Base-by-base conservation (phyloP, 129 eudicot genomes). In the Ambrosia trifida region DNA sequence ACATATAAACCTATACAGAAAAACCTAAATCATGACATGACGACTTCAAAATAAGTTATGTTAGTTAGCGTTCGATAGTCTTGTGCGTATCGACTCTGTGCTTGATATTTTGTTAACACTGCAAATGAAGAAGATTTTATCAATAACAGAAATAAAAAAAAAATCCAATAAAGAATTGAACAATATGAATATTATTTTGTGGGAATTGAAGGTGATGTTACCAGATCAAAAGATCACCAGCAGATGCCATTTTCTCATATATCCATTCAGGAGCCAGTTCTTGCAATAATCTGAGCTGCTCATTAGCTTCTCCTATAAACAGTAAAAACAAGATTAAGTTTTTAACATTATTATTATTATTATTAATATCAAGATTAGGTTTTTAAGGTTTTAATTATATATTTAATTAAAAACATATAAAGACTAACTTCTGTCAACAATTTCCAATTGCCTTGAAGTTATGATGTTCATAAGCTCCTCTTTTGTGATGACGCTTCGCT, bases 191-290 rank as follows among this genome's bases (percentile, higher is more conserved):
- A 35, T 40, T 2, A 32, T 7, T 28, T 38, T 19, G 13, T 9
- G 2, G 43, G 33, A 13, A n/a, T n/a, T n/a, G n/a, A n/a, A 32
- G 6, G 5, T 19, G 64, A 64, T 16, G 82, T 71, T 87, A 87
- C 96, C 88, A 79, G 44, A 82, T 14, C 43, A 93, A 81, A 66
- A 79, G 69, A 83, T 83, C 96, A 54, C 97, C 90, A 47, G 75
- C 78, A 11, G 72, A 70, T 69, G 81, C 68, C 11, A 41, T 35
- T 72, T 89, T 84, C 69, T 89, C 87, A 24, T 84, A 71, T 54
- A 93, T 83, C 86, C 84, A 93, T 66, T 89, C 95, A 4, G 98
- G 95, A 73, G 73, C 96, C 14, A 89, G 56, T 69, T 87, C 95
- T 81, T 77, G 86, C 66, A 89, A 79, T 79, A 92, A 54, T 74